Conservation (phyloP, 2,329 filamentous ascomycete genomes). For the Xylariales sp. region DNA sequence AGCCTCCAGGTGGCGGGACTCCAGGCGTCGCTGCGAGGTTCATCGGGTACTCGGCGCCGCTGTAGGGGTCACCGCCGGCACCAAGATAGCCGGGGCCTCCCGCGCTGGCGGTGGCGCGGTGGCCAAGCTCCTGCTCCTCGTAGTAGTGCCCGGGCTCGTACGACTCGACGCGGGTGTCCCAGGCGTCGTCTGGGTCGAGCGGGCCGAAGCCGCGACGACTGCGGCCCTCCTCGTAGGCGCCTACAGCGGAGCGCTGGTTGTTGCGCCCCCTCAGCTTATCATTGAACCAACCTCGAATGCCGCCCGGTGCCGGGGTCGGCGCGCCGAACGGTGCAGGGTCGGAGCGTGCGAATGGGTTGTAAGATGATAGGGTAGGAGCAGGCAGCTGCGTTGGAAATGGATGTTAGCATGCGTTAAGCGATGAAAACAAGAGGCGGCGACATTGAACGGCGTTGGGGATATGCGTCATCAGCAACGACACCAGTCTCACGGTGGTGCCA, state of each 20-base stretch:
- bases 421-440: too few species aligned
- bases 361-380: slow-evolving; percentile 61
- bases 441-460: too few species aligned
- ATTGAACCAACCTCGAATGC: slow-evolving; percentile 69
- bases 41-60: slow-evolving; percentile 41
- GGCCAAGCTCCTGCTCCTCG: slow-evolving; percentile 71
- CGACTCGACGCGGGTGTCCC: slow-evolving; percentile 72
- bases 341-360: slow-evolving; percentile 64
- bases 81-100: too few species aligned
- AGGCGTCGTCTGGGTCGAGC: slow-evolving; percentile 79
- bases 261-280: slow-evolving; percentile 65
- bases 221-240: slow-evolving; percentile 62
- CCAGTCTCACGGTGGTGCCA: too few species aligned
- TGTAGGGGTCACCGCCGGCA: slow-evolving; percentile 19
- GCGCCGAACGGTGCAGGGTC: slow-evolving; percentile 41
- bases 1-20: slow-evolving; percentile 22
- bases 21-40: slow-evolving; percentile 37
- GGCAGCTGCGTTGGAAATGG: slow-evolving; percentile 51
- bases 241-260: slow-evolving; percentile 61
- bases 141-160: slow-evolving; percentile 62
- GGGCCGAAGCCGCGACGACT: slow-evolving; percentile 58
- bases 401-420: not conserved
- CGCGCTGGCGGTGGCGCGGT: too few species aligned
- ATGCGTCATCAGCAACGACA: too few species aligned
- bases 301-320: slow-evolving; percentile 52